phyloP scores from a whole-genome alignment of 305 asterid genomes.

The Fraxinus angustifolia region DNA sequence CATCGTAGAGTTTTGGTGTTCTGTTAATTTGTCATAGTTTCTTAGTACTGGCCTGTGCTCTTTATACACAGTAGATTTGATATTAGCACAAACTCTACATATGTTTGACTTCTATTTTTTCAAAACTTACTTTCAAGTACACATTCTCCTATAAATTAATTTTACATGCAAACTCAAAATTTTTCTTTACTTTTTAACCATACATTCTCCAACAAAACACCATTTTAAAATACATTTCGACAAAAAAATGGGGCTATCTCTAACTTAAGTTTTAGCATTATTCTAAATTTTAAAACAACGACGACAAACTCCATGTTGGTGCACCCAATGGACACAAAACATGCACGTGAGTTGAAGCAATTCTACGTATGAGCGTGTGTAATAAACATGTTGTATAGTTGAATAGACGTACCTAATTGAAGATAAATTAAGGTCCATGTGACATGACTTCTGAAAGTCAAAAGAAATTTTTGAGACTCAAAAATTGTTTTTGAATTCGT shows the following conservation, averaged over 20 bases:
- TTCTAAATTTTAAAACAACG: neutral
- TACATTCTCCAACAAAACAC: too few relatives aligned
- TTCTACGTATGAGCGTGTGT: neutral
- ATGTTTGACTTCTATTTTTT: too few relatives aligned
- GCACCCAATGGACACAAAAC: neutral
- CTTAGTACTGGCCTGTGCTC: neutral
- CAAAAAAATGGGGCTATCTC: neutral
- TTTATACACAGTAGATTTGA: neutral
- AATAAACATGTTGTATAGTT: neutral
- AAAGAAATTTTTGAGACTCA: neutral
- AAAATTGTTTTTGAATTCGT: too few relatives aligned
- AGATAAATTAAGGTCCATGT: neutral
- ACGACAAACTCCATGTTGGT: neutral
- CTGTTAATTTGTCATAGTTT: neutral
- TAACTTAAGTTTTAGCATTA: neutral
- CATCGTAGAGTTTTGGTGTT: neutral
- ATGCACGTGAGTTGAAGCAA: neutral
- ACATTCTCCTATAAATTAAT: too few relatives aligned
- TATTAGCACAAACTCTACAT: neutral
- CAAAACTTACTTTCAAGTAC: too few relatives aligned
- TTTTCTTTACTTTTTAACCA: too few relatives aligned
- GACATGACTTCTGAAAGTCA: neutral
- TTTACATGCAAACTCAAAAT: too few relatives aligned
- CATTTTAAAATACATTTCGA: too few relatives aligned
- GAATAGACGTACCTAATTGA: neutral